Evolutionary conservation across 2,329 filamentous ascomycete species (phyloP).

Genomic region (Tricladium varicosporioides): DNA sequence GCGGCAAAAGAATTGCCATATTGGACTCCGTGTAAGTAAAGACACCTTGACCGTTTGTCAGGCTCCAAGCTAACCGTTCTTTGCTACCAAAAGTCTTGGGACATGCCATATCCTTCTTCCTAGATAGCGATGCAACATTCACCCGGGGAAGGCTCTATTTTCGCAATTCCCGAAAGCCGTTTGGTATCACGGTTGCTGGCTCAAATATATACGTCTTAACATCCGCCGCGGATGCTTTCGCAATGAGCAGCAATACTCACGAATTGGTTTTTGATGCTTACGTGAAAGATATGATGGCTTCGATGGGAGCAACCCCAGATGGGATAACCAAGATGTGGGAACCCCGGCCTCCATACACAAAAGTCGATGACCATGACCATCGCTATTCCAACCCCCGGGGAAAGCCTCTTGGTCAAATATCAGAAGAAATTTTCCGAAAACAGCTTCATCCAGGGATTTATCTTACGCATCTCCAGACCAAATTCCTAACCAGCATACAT

Average conservation of each 20-base stretch:
- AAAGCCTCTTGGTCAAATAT: not conserved
- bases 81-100: no score
- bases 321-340: not conserved
- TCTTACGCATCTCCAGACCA: not conserved
- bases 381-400: not conserved
- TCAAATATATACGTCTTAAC: not conserved
- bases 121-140: not conserved
- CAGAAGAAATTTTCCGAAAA: not conserved
- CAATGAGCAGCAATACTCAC: not conserved
- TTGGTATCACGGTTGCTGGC: not conserved
- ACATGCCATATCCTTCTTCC: not conserved
- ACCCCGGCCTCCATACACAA: not conserved
- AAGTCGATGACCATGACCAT: no score
- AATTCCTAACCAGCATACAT: not conserved
- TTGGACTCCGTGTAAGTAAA: no score
- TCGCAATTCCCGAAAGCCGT: not conserved
- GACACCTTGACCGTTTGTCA: no score
- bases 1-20: no score
- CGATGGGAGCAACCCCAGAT: not conserved
- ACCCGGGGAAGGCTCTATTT: not conserved
- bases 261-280: not conserved
- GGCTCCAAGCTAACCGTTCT: no score
- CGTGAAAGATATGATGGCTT: not conserved
- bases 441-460: not conserved
- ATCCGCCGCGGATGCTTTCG: not conserved